Conservation (phyloP, 495 filamentous ascomycete genomes). For the Opeltia flavorubescens region DNA sequence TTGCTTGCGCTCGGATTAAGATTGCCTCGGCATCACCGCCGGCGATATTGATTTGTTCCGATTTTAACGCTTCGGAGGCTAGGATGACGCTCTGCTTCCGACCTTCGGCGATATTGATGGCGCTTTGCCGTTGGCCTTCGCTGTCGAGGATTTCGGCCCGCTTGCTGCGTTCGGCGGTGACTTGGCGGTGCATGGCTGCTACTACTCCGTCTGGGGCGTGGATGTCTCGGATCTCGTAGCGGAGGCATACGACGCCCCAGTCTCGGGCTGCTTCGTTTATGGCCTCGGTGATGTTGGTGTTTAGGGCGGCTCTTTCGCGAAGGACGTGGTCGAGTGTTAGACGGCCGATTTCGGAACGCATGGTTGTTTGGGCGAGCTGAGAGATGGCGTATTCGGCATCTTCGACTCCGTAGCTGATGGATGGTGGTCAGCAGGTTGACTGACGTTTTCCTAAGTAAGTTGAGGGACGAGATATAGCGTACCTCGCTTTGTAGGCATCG, state of each 20-base stretch:
- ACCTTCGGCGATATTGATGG: constrained; percentile 97
- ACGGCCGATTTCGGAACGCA: constrained; percentile 96
- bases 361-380: constrained; percentile 94
- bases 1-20: constrained; percentile 68
- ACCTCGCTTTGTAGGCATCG: constrained; percentile 95
- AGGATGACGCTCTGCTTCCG: constrained; percentile 91
- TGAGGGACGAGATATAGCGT: constrained; percentile 12
- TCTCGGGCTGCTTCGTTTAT: constrained; percentile 96
- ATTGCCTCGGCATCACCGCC: constrained; percentile 90
- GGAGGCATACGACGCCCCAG: constrained; percentile 90
- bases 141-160: constrained; percentile 93
- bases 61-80: constrained; percentile 79
- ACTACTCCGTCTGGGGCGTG: constrained; percentile 89
- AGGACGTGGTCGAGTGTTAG: constrained; percentile 93
- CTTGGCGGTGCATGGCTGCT: constrained; percentile 93
- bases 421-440: constrained; percentile 8
- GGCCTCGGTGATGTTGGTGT: constrained; percentile 91
- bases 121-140: constrained; percentile 87
- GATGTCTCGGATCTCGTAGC: constrained; percentile 97
- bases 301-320: constrained; percentile 88
- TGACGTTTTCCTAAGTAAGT: background rate
- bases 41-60: constrained; percentile 85
- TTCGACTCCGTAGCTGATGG: constrained; percentile 80
- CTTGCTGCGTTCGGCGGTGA: constrained; percentile 92
- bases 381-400: constrained; percentile 98